A percentile compares a stretch with the other conserved stretches of the same genome.
These are phyloP conservation scores for Heterobasidion occidentale DNA, from an alignment of 1,284 basidiomycete genomes.

Conservation along the genomic window DNA sequence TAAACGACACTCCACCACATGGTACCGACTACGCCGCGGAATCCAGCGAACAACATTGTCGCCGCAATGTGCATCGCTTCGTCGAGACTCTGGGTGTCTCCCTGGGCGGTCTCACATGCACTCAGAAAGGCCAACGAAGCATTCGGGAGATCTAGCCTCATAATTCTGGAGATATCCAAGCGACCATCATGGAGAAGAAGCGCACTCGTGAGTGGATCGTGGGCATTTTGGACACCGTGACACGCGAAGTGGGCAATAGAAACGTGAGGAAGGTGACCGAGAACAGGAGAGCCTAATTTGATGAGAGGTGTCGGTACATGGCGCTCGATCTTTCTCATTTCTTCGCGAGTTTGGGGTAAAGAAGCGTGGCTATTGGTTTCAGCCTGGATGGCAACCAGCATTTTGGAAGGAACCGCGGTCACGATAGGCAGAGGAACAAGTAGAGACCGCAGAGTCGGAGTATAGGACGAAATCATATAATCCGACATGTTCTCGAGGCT, in stretches of 20 bases:
- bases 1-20: background rate
- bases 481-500: slow-evolving; percentile 3
- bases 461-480: slow-evolving; percentile 16
- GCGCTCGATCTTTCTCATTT: background rate
- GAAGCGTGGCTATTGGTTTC: too few species aligned
- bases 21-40: background rate
- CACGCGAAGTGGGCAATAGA: background rate
- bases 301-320: slow-evolving; percentile 1
- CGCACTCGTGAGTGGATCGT: background rate
- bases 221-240: too few species aligned
- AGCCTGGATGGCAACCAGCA: too few species aligned
- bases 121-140: background rate
- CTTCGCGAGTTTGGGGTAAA: background rate
- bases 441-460: slow-evolving; percentile 9
- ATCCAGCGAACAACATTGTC: background rate
- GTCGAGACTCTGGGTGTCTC: background rate
- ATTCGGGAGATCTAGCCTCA: background rate
- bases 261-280: background rate
- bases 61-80: background rate
- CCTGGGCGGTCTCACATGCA: slow-evolving; percentile 1
- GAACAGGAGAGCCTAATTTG: slow-evolving; percentile 2
- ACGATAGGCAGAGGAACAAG: background rate
- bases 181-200: background rate
- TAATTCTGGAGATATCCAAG: background rate
- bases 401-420: background rate